Evolutionary conservation across 2,329 filamentous ascomycete genomes (phyloP), one percentile per base, ranked within the genome.

Genomic region (Aspergillus luchuensis): DNA sequence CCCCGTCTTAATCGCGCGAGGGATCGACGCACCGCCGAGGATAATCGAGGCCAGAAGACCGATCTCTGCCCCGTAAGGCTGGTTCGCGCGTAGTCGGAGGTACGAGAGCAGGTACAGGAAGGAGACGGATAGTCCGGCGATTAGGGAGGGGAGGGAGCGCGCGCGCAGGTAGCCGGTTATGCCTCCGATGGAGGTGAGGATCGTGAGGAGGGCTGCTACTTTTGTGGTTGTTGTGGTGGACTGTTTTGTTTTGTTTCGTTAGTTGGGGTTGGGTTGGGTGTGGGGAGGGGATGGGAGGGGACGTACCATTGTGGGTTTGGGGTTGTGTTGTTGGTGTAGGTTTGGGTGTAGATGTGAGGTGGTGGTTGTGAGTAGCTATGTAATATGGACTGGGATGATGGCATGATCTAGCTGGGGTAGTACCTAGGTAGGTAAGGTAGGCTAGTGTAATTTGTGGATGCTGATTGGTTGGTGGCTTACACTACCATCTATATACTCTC

Each of bases 21-120:
- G 95, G 62, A 98, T 89, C 2, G 91, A 90, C 45, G 90, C 90
- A 19, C 92, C 92, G 2, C 85, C 94, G 38, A 99, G 84, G 25
- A 98, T 80, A n/a, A 92, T 71, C 0, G 91, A 96, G 4, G 95
- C 95, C 47, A 97, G 82, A 8, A 99, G 84, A n/a, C 90, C 91
- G 47, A 97, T 81, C 78, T 98, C 95, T 67, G 96, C 80, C 64
- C 94, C 95, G 76, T 95, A 97, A 3, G 90, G 75, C 74, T 92
- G 85, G 63, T 84, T 82, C 69, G 87, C 88, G 69, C 89, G 88
- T 64, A 97, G 88, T 61, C 93, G 90, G 72, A 91, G 88, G 66
- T 90, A 93, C 64, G 92, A 91, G 47, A 97, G 81, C 23, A 87
- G 88, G 78, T 99, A 90, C 61, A 91, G 78, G 15, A 83, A 79